Base-by-base conservation (phyloP, 2,329 filamentous ascomycete genomes). In the Diaporthe capsici region DNA sequence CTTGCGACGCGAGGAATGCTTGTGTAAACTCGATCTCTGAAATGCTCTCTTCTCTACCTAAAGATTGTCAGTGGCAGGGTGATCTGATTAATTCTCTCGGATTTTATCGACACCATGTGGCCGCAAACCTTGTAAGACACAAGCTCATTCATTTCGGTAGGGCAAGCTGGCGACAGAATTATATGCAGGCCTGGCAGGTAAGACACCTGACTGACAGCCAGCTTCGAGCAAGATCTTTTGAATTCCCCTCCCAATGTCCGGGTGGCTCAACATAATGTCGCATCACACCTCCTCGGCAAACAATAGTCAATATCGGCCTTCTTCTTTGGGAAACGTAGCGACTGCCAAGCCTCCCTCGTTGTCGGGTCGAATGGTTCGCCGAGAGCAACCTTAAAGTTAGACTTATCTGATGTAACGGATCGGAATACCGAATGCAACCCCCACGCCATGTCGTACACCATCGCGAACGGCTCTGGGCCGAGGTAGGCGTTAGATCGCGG, bases 371-470 rank as follows among this genome's bases (percentile, higher is more conserved):
- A 51, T 39, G 44, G 44, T n/a, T 37, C 63, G 63, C 63, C 63
- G 31, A 68, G 22, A n/a, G 28, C 47, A 68, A 68, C 31, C 63
- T 68, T 68, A 68, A 68, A 53, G 13, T 68, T 53, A 53, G 63
- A 53, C 63, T 68, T 53, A 68, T 68, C 63, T n/a, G 31, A 51
- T 68, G 44, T 39, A 68, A 68, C 63, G 63, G 44, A 12, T 68
- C 63, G 47, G 63, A 68, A 68, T 68, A 53, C 47, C 47, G 63
- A 53, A 37, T 68, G 63, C 31, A 68, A 68, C 63, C 63, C 63
- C 63, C 63, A 68, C 47, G 63, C 31, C n/a, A 7, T 10, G 10
- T 22, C 28, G 28, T 37, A 17, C 5, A 22, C 47, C 28, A 68
- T 49, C 28, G 22, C 8, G 63, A 37, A 37, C 63, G 28, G 63